Evolutionary conservation across 1,139 yeast species (phyloP), one percentile per base, ranked within the genome.

Genomic region (Entelexis sorbosivorans): DNA sequence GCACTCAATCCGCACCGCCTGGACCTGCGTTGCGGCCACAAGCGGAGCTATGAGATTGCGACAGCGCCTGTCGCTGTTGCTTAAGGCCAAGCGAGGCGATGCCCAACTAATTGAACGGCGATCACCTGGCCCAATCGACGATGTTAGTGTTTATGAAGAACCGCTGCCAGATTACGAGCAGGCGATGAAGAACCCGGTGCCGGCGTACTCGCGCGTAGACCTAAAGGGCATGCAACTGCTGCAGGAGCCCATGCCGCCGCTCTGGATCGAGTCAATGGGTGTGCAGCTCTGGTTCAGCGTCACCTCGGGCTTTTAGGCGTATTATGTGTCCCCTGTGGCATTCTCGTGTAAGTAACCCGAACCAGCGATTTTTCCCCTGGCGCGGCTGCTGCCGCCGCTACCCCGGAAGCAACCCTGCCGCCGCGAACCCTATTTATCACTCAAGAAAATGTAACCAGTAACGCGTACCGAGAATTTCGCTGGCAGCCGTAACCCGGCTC

Each of bases 151-250:
- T 9, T 40, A 40, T 34, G 34, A 40, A 14, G 44, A 40, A 10
- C 34, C 44, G 34, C 44, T 40, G 35, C 44, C 44, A 9, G 44
- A 40, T 17, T 43, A 43, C 38, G 38, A 43, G 31, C 46, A 43
- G 31, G 46, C 31, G 9, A 43, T 43, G 46, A n/a, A 31, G 29
- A 32, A 32, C 31, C 46, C 46, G 14, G 46, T 43, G n/a, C 46
- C 46, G 4, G 38, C 36, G 31, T 43, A 43, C 31, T n/a, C 29
- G 13, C 34, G 34, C 10, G 44, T 29, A 1, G 44, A 40, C 26
- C 2, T 13, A 10, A 40, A 40, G 17, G 29, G 33, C 35, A 11
- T 29, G 26, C 34, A 5, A 16, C 35, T 11, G 2, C 2, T 17
- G 5, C n/a, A 5, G 9, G 44, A 40, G 44, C 44, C 44, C 17